Percentiles rank a stretch among this genome's conserved stretches.
These are phyloP conservation scores for Monosporascus sp. DNA, from an alignment of 2,329 filamentous ascomycete genomes.

Conservation along the genomic window DNA sequence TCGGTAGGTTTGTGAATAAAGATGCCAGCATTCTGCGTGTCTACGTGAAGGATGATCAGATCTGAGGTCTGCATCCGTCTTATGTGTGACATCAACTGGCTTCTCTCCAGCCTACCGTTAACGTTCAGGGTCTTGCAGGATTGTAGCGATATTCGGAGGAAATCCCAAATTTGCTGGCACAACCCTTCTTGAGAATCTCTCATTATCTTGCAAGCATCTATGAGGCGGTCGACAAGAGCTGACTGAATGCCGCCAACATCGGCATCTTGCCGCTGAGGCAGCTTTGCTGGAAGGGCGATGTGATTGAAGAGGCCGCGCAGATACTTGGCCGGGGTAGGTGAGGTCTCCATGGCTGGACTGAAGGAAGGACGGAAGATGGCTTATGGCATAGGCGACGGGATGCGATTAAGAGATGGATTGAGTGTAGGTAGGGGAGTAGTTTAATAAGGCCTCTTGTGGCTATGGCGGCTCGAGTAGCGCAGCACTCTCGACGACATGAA, in stretches of 20 bases:
- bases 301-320: constrained; percentile 15
- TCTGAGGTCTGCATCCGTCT: constrained; percentile 6
- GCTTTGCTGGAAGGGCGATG: constrained; percentile 13
- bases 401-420: too few species aligned
- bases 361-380: too few species aligned
- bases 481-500: too few species aligned
- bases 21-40: constrained; percentile 17
- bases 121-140: constrained; percentile 10
- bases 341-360: background rate
- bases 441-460: too few species aligned
- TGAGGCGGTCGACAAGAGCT: constrained; percentile 10
- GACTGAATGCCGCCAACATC: constrained; percentile 9
- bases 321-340: constrained; percentile 2
- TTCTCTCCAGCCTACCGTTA: constrained; percentile 13
- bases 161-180: constrained; percentile 8
- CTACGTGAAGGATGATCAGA: constrained; percentile 15
- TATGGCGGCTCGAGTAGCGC: too few species aligned
- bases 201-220: constrained; percentile 9
- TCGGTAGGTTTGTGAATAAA: constrained; percentile 8
- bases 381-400: too few species aligned
- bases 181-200: constrained; percentile 2
- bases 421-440: too few species aligned
- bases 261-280: constrained; percentile 11
- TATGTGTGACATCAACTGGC: constrained; percentile 9
- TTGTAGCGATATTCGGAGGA: constrained; percentile 7